Percentiles rank a stretch among this genome's conserved stretches.
Conservation (phyloP, 2,329 filamentous ascomycete genomes). For the Penicillium olsonii region DNA sequence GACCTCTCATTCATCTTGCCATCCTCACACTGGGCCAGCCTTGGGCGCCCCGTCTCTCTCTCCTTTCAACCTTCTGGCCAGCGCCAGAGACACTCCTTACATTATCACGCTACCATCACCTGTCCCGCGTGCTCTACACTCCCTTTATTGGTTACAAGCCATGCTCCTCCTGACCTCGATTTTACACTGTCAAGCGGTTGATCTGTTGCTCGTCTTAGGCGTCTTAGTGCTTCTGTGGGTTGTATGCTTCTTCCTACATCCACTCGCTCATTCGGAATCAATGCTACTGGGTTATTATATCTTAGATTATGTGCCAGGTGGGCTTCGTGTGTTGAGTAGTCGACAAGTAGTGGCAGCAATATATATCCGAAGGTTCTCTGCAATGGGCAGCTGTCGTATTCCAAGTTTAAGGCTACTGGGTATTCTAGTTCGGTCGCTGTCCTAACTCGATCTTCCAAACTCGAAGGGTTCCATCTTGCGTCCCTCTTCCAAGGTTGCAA, state of each 20-base stretch:
- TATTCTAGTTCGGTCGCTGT: too few relatives aligned
- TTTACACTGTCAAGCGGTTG: constrained; percentile 28
- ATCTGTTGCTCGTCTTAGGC: constrained; percentile 24
- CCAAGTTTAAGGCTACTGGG: too few relatives aligned
- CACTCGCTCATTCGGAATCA: constrained; percentile 25
- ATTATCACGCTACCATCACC: constrained; percentile 2
- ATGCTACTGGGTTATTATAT: constrained; percentile 18
- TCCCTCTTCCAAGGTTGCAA: too few relatives aligned
- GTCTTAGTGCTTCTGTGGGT: constrained; percentile 20
- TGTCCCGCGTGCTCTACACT: constrained; percentile 17
- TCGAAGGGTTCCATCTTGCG: too few relatives aligned
- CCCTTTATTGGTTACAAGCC: constrained; percentile 18
- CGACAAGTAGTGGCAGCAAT: constrained; percentile 6
- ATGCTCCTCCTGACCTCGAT: constrained; percentile 18
- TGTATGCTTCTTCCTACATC: constrained; percentile 18
- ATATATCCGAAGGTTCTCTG: too few relatives aligned
- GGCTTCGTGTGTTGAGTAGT: constrained; percentile 2
- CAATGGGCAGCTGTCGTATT: too few relatives aligned
- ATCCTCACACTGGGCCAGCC: constrained; percentile 7
- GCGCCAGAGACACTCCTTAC: constrained; percentile 23
- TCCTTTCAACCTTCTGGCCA: constrained; percentile 15
- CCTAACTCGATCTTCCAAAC: too few relatives aligned
- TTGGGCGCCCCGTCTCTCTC: constrained; percentile 7
- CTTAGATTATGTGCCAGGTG: constrained; percentile 10
- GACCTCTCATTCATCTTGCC: constrained; percentile 8